Conservation (phyloP, 2,329 filamentous ascomycete genomes). For the Rhinocladiella similis region DNA sequence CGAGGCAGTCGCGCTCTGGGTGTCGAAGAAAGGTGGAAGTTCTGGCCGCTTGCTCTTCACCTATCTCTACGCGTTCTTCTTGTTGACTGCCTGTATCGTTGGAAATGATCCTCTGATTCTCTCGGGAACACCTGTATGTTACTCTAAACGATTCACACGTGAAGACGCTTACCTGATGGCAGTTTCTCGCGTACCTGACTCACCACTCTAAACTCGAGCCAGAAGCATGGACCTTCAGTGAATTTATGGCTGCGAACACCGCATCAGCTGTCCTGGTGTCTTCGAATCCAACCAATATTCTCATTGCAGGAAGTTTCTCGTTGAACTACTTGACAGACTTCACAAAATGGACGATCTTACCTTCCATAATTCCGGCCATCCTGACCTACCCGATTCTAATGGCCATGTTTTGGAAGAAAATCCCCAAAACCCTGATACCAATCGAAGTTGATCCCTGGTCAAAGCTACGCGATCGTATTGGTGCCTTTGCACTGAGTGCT, state of each 20-base stretch:
- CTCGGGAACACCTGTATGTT: conserved; percentile 25
- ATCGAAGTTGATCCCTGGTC: conserved; percentile 28
- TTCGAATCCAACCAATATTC: conserved; percentile 64
- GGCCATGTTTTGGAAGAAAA: conserved; percentile 29
- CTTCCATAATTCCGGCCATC: conserved; percentile 27
- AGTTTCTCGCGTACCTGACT: conserved; percentile 30
- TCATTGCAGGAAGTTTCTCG: conserved; percentile 29
- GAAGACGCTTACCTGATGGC: background rate
- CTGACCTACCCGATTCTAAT: conserved; percentile 28
- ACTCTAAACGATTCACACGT: background rate
- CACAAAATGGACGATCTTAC: conserved; percentile 31
- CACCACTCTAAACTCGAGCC: conserved; percentile 27
- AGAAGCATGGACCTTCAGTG: conserved; percentile 29
- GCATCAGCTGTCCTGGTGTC: conserved; percentile 75
- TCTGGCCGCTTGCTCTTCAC: conserved; percentile 28
- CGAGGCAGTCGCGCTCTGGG: conserved; percentile 28
- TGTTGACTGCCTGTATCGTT: conserved; percentile 28
- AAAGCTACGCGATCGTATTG: conserved; percentile 27
- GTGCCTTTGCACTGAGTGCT: conserved; percentile 26
- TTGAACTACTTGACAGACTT: conserved; percentile 30
- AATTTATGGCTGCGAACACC: conserved; percentile 49
- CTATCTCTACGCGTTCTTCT: conserved; percentile 30
- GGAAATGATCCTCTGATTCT: conserved; percentile 30
- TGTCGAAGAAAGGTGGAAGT: conserved; percentile 29
- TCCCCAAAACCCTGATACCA: conserved; percentile 27